phyloP scores from a whole-genome alignment of 2,329 filamentous ascomycete species.

The Byssoonygena ceratinophila region DNA sequence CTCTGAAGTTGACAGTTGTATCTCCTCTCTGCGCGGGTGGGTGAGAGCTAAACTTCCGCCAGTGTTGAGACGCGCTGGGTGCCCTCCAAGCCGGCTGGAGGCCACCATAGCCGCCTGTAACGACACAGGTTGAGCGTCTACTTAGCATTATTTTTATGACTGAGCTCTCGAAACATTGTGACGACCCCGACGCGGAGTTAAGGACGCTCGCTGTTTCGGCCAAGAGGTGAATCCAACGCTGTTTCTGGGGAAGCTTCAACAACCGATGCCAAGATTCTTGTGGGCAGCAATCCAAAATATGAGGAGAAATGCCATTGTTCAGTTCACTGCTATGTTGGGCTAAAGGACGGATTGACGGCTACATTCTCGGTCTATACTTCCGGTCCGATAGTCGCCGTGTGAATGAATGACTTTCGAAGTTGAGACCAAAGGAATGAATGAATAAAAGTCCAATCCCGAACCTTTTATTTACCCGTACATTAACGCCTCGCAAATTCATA shows the following conservation, averaged over 20 bases:
- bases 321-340: too few relatives aligned
- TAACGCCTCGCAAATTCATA: slow-evolving; percentile 12
- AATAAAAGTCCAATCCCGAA: slow-evolving; percentile 8
- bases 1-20: neutral
- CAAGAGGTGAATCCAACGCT: neutral
- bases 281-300: neutral
- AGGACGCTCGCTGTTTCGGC: neutral
- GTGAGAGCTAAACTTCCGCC: neutral
- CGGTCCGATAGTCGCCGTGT: too few relatives aligned
- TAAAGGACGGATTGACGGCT: too few relatives aligned
- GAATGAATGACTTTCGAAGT: too few relatives aligned
- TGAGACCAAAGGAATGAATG: too few relatives aligned
- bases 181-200: slow-evolving; percentile 8
- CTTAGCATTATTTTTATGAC: neutral
- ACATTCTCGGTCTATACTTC: too few relatives aligned
- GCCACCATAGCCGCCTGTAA: neutral
- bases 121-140: neutral
- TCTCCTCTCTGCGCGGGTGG: neutral
- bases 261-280: neutral
- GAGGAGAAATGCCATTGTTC: too few relatives aligned
- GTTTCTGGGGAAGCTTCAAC: too few relatives aligned
- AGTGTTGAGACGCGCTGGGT: neutral
- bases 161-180: slow-evolving; percentile 5
- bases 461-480: slow-evolving; percentile 13
- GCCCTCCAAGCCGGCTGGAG: neutral